These are phyloP conservation scores for Thelonectria blattea DNA, from an alignment of 2,329 filamentous ascomycete genomes.

Conservation along the genomic window DNA sequence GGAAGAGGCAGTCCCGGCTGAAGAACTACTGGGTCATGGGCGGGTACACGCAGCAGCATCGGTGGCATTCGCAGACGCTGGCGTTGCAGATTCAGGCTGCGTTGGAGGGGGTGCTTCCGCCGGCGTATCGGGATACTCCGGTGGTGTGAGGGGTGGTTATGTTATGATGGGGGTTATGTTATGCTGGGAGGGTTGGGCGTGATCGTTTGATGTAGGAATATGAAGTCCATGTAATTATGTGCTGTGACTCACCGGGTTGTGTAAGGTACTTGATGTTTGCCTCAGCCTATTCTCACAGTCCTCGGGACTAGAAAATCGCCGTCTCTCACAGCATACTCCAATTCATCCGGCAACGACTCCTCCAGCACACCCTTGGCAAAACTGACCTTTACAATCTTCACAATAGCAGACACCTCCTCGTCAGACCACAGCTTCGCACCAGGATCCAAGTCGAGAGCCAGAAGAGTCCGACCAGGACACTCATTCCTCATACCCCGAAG, in stretches of 20 bases:
- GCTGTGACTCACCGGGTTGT: no score
- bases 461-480: neutral
- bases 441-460: neutral
- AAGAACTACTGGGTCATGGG: constrained; percentile 30
- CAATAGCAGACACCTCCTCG: neutral
- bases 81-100: constrained; percentile 28
- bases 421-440: neutral
- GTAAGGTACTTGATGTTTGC: no score
- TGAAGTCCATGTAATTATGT: no score
- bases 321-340: neutral
- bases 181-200: no score
- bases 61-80: constrained; percentile 25
- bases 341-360: neutral
- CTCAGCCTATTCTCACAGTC: no score
- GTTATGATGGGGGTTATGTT: no score
- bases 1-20: constrained; percentile 24
- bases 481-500: neutral
- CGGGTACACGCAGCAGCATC: constrained; percentile 25
- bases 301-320: neutral
- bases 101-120: constrained; percentile 20
- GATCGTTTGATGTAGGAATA: no score
- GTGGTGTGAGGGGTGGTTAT: no score
- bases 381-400: neutral
- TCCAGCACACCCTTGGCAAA: neutral
- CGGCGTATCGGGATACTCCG: constrained; percentile 19